A percentile compares a stretch with the other conserved stretches of the same genome.
Conservation (phyloP, 176 grass and related monocot genomes). For the Ampelocalamus luodianensis region DNA sequence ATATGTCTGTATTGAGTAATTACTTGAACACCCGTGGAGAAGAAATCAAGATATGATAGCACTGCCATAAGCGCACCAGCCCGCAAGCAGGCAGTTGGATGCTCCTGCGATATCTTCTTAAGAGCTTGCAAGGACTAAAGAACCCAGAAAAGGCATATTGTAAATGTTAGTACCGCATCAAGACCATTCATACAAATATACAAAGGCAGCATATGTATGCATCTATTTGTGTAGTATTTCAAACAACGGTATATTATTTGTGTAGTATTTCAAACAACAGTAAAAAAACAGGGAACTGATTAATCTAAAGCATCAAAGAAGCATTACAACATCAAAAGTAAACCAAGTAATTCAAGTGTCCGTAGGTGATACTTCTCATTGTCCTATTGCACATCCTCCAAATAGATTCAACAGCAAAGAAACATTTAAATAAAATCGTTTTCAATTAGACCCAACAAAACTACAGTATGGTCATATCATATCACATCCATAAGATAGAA, state of each 20-base stretch:
- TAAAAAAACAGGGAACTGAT: background rate
- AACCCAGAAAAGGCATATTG: constrained; percentile 25
- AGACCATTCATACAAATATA: constrained; percentile 26
- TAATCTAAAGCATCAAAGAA: constrained; percentile 13
- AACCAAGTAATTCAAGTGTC: background rate
- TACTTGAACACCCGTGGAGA: constrained; percentile 96
- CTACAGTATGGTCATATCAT: background rate
- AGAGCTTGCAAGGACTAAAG: constrained; percentile 93
- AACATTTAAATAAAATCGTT: background rate
- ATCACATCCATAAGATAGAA: constrained; percentile 5
- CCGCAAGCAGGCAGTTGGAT: constrained; percentile 90
- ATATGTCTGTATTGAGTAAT: background rate
- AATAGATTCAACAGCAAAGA: constrained; percentile 26
- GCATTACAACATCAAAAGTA: constrained; percentile 19
- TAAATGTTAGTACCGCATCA: constrained; percentile 17
- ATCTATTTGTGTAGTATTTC: constrained; percentile 30
- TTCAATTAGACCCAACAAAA: constrained; percentile 5
- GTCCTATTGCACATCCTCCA: background rate
- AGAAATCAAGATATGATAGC: constrained; percentile 95
- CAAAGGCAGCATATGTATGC: background rate
- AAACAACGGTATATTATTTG: constrained; percentile 12
- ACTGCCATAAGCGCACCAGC: constrained; percentile 97
- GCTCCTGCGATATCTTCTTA: constrained; percentile 93
- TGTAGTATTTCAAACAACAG: background rate
- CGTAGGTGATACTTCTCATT: background rate